Percentiles rank a stretch among this genome's conserved stretches.
phyloP scores from a whole-genome alignment of 345 rosid species.

The Raphanus sativus region DNA sequence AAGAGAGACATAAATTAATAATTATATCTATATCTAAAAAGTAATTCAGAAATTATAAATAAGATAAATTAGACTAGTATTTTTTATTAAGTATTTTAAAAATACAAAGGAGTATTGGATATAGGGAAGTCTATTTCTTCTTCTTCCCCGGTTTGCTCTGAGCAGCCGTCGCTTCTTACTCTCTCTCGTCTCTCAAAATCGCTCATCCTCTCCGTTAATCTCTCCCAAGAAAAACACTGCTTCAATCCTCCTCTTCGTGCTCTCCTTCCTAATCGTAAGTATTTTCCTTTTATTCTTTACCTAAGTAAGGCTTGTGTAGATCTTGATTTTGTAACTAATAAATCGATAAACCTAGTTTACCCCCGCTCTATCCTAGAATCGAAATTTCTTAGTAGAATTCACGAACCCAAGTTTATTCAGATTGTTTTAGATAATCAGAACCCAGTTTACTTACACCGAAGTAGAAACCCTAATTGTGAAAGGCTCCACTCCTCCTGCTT shows the following conservation, averaged over 20 bases:
- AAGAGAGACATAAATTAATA: no score
- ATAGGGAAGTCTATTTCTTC: no score
- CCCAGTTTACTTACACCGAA: not conserved
- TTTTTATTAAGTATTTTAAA: no score
- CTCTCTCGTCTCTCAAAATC: not conserved
- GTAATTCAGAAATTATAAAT: not conserved
- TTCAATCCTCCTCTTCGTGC: not conserved
- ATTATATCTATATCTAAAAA: no score
- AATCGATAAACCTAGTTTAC: slow-evolving; percentile 12
- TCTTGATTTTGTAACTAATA: not conserved
- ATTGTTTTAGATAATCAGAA: not conserved
- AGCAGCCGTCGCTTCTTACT: slow-evolving; percentile 3
- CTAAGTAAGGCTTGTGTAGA: slow-evolving; percentile 10
- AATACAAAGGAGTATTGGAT: no score
- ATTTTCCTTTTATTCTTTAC: not conserved
- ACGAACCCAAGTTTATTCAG: not conserved
- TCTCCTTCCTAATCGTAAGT: slow-evolving; percentile 5
- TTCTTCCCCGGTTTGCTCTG: not conserved
- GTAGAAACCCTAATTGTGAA: not conserved
- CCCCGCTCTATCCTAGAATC: not conserved
- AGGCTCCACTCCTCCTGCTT: no score
- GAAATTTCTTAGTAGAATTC: not conserved
- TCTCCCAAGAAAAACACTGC: not conserved
- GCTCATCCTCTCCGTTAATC: not conserved
- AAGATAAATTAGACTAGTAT: not conserved